phyloP scores from a whole-genome alignment of 768 basidiomycete genomes.

The Asterophora lycoperdoides region DNA sequence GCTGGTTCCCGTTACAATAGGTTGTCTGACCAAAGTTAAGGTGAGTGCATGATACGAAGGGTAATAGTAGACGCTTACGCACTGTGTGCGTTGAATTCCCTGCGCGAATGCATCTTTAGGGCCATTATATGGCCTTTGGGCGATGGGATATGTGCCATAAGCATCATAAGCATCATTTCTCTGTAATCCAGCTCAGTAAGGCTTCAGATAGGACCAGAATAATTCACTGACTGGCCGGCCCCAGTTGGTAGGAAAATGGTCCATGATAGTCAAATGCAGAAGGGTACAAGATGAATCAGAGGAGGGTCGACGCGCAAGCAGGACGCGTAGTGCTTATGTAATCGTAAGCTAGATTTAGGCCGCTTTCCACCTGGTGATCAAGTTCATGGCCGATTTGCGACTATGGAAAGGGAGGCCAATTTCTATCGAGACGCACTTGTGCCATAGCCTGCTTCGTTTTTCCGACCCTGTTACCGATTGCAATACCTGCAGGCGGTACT shows the following conservation, averaged over 20 bases:
- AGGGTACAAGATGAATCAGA: background rate
- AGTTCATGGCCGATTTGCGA: too few relatives aligned
- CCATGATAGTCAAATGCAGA: conserved; percentile 42
- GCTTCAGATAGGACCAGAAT: background rate
- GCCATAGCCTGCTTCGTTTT: background rate
- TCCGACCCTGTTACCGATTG: background rate
- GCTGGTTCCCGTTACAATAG: conserved; percentile 95
- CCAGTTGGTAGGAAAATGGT: conserved; percentile 84
- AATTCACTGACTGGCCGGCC: conserved; percentile 59
- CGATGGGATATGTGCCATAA: conserved; percentile 74
- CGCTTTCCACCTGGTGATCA: too few relatives aligned
- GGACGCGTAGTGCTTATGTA: conserved; percentile 18
- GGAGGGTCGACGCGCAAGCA: conserved; percentile 17
- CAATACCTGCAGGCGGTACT: conserved; percentile 62
- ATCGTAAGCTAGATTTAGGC: too few relatives aligned
- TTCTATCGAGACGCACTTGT: too few relatives aligned
- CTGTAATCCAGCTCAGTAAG: conserved; percentile 30
- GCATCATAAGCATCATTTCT: conserved; percentile 72
- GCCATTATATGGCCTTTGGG: conserved; percentile 48
- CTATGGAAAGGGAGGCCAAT: too few relatives aligned
- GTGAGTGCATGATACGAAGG: background rate
- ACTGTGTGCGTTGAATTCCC: conserved; percentile 82
- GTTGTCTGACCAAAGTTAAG: conserved; percentile 51
- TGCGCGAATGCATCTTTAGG: conserved; percentile 56
- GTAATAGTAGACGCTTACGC: conserved; percentile 13